Evolutionary conservation across 2,329 filamentous ascomycete genomes (phyloP).

Genomic region (Penicillium sp.): DNA sequence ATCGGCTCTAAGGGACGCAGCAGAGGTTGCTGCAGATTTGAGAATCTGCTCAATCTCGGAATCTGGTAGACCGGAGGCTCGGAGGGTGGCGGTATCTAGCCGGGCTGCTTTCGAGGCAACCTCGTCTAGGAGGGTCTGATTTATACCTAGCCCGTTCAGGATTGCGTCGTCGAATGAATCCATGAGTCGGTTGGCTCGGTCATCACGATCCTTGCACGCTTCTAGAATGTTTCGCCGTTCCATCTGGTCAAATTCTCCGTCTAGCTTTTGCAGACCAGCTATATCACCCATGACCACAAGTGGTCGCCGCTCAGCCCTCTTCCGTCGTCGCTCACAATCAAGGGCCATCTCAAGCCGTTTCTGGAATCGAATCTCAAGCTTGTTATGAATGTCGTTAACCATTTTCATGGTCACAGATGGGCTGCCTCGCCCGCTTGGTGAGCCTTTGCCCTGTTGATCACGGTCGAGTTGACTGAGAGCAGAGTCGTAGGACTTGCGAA

Average conservation of each 20-base stretch:
- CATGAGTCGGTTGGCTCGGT: slow-evolving; percentile 52
- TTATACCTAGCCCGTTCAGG: slow-evolving; percentile 51
- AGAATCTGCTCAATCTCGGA: slow-evolving; percentile 42
- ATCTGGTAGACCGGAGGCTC: slow-evolving; percentile 35
- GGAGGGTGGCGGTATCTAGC: slow-evolving; percentile 36
- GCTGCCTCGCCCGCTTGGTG: slow-evolving; percentile 33
- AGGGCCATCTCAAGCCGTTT: slow-evolving; percentile 52
- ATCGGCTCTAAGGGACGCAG: slow-evolving; percentile 44
- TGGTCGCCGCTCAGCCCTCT: slow-evolving; percentile 54
- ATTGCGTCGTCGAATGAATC: slow-evolving; percentile 53
- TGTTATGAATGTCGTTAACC: slow-evolving; percentile 48
- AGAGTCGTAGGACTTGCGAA: slow-evolving; percentile 50
- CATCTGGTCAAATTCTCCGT: slow-evolving; percentile 51
- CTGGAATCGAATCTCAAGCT: slow-evolving; percentile 52
- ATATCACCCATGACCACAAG: slow-evolving; percentile 55
- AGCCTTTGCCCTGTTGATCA: slow-evolving; percentile 39
- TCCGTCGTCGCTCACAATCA: slow-evolving; percentile 56
- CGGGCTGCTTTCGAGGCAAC: slow-evolving; percentile 46
- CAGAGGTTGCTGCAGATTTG: slow-evolving; percentile 38
- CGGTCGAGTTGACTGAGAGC: slow-evolving; percentile 44
- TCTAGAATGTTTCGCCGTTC: slow-evolving; percentile 53
- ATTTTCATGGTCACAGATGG: slow-evolving; percentile 47
- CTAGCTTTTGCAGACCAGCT: slow-evolving; percentile 50
- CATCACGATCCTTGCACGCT: slow-evolving; percentile 51
- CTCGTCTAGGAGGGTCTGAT: slow-evolving; percentile 53